These are phyloP conservation scores for Xerocomellus amylosporus DNA, from an alignment of 768 basidiomycete species.

Conservation along the genomic window DNA sequence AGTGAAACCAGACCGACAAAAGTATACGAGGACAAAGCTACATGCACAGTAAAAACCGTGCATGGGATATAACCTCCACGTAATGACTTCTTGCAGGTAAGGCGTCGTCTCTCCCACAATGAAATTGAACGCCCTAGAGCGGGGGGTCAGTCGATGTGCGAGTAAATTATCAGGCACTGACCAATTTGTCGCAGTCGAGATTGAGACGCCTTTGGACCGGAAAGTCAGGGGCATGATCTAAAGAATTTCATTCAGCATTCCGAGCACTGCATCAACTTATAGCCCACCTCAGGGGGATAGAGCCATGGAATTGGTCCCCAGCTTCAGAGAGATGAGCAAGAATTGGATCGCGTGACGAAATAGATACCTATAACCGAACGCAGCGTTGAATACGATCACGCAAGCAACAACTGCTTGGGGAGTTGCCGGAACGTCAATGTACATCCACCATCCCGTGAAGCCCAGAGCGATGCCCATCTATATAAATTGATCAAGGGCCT, in stretches of 20 bases:
- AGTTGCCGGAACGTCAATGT: constrained; percentile 80
- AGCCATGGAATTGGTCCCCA: constrained; percentile 91
- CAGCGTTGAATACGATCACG: constrained; percentile 91
- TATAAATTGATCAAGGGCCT: not conserved
- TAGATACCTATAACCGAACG: constrained; percentile 79
- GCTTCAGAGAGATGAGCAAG: constrained; percentile 25
- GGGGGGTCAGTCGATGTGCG: constrained; percentile 10
- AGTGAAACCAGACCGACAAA: constrained; percentile 48
- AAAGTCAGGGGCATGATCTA: constrained; percentile 88
- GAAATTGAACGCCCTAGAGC: constrained; percentile 72
- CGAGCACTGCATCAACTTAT: not conserved
- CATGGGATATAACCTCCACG: constrained; percentile 94
- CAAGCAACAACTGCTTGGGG: constrained; percentile 84
- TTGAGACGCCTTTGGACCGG: constrained; percentile 92
- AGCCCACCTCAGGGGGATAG: constrained; percentile 75
- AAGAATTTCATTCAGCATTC: constrained; percentile 2
- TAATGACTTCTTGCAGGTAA: constrained; percentile 79
- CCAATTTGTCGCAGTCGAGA: constrained; percentile 89
- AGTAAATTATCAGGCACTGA: constrained; percentile 10
- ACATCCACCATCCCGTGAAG: constrained; percentile 91
- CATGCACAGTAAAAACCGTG: constrained; percentile 89
- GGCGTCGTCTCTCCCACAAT: constrained; percentile 88
- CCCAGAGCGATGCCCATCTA: constrained; percentile 82
- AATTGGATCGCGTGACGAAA: not conserved
- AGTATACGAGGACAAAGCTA: constrained; percentile 83